phyloP scores from a whole-genome alignment of 2,329 filamentous ascomycete genomes.

The Ascochyta fabae region DNA sequence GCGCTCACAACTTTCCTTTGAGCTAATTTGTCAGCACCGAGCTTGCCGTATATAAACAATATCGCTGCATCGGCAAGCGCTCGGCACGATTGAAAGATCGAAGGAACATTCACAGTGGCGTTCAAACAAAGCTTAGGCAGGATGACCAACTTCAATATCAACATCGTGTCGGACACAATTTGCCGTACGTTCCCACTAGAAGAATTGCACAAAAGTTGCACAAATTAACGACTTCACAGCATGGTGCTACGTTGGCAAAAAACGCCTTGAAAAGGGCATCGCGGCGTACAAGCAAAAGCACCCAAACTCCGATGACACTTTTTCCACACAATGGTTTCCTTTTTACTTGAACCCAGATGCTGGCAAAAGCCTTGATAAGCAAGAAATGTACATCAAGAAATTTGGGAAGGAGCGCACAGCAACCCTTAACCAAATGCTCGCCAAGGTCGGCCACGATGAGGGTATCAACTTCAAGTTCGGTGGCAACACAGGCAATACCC shows the following conservation, averaged over 20 bases:
- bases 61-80: neutral
- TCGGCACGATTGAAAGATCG: conserved; percentile 3
- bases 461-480: conserved; percentile 77
- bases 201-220: conserved; percentile 11
- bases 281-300: conserved; percentile 67
- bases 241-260: conserved; percentile 77
- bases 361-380: conserved; percentile 62
- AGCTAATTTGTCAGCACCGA: conserved; percentile 34
- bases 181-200: conserved; percentile 64
- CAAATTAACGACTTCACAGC: conserved; percentile 20
- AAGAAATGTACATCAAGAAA: conserved; percentile 65
- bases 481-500: conserved; percentile 75
- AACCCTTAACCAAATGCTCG: conserved; percentile 65
- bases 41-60: conserved; percentile 19
- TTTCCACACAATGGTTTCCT: conserved; percentile 76
- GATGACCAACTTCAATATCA: conserved; percentile 71
- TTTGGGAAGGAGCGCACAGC: conserved; percentile 68
- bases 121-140: conserved; percentile 40
- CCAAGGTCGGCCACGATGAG: conserved; percentile 64
- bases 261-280: conserved; percentile 76
- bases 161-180: conserved; percentile 77
- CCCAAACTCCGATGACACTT: conserved; percentile 68
- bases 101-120: conserved; percentile 39
- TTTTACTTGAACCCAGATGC: conserved; percentile 79
- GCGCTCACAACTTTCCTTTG: conserved; percentile 8